Base-by-base conservation (phyloP, 106 monocot species). In the Cymbidium sinense region DNA sequence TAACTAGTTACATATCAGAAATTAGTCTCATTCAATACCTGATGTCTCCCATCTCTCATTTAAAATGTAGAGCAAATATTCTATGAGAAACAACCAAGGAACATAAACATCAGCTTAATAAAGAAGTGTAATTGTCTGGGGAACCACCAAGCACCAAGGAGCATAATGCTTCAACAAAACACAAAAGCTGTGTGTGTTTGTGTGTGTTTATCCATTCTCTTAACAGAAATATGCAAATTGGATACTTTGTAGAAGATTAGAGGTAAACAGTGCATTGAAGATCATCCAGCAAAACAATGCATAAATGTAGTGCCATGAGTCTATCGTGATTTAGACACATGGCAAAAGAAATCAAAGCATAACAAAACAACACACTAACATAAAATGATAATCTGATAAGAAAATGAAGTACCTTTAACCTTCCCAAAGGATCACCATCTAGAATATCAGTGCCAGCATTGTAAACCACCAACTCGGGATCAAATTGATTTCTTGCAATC, bases 361-460 rank as follows among this genome's bases (percentile, higher is more conserved):
- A 10, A 65, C 29, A 65, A 67, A 28, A 29, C 2, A 31, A 74
- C 28, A 27, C 3, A 9, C 13, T 10, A 74, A 43, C 36, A 43
- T 44, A 44, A 72, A 30, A 35, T 15, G 35, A 20, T 39, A 30
- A 39, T 1, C 8, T 4, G 19, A 27, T 47, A 43, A 74, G 44
- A 74, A 0, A 70, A 34, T 5, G 28, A 43, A 67, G 35, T 87
- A 94, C 98, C 94, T 95, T 92, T 77, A 99, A 82, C 80, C 82
- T 84, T 54, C 98, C 98, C 73, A 99, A 84, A 54, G 94, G 90
- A 87, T 99, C 98, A 70, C 98, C 98, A 77, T 99, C 98, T 39
- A 99, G 83, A 76, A 99, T 88, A 79, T 99, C 98, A 30, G 98
- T 99, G 34, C 98, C 98, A 83, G 98, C 98, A 92, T 99, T 99